Evolutionary conservation across 129 eudicot species (phyloP).

Genomic region (Centella asiatica): DNA sequence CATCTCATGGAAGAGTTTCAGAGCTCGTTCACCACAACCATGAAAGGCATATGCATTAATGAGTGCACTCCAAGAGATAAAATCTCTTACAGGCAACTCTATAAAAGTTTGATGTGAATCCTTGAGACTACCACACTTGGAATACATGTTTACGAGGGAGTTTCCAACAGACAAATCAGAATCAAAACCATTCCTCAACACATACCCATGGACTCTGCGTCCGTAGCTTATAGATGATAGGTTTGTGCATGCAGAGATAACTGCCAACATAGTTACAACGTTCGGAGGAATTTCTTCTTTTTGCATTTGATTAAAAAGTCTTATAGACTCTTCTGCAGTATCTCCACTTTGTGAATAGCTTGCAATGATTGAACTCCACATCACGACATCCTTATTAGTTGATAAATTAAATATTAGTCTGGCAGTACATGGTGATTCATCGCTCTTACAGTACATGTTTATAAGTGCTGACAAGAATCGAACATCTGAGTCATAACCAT

Average conservation of each 20-base stretch:
- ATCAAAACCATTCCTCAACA: slow-evolving; percentile 32
- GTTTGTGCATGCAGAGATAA: slow-evolving; percentile 45
- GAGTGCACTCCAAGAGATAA: slow-evolving; percentile 49
- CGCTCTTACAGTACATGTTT: slow-evolving; percentile 34
- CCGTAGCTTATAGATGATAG: slow-evolving; percentile 36
- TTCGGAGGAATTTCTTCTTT: slow-evolving; percentile 42
- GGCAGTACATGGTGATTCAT: slow-evolving; percentile 21
- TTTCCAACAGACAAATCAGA: slow-evolving; percentile 34
- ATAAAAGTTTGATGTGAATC: slow-evolving; percentile 38
- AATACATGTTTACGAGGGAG: slow-evolving; percentile 46
- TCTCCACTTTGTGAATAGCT: slow-evolving; percentile 32
- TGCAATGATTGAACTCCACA: slow-evolving; percentile 60
- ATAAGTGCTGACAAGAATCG: slow-evolving; percentile 40
- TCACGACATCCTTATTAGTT: slow-evolving; percentile 35
- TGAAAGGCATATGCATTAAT: slow-evolving; percentile 49
- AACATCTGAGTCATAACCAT: slow-evolving; percentile 38
- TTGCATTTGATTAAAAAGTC: slow-evolving; percentile 43
- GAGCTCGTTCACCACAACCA: slow-evolving; percentile 49
- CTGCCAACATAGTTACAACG: slow-evolving; percentile 37
- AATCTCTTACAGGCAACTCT: slow-evolving; percentile 36
- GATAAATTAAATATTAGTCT: slow-evolving; percentile 26
- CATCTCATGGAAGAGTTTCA: slow-evolving; percentile 40
- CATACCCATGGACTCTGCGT: slow-evolving; percentile 37
- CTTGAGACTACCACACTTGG: slow-evolving; percentile 54
- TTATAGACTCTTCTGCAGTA: slow-evolving; percentile 36